Evolutionary conservation across 2,329 filamentous ascomycete genomes (phyloP), one percentile per base, ranked within the genome.

Genomic region (Alternaria gaisen): DNA sequence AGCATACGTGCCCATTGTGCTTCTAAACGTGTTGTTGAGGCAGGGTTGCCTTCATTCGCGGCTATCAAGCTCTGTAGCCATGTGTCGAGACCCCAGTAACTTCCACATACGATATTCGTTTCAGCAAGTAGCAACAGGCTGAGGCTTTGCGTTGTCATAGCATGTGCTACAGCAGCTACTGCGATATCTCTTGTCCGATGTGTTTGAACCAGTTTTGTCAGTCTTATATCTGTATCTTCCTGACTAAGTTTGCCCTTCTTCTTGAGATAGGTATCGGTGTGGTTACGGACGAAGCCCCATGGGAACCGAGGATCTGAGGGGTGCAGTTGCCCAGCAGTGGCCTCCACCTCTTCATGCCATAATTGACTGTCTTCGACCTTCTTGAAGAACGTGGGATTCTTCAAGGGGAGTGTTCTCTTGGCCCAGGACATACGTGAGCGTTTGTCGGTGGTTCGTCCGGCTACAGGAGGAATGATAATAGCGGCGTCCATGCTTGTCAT

Each of bases 1-100:
- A 74, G 56, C 12, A 58, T 40, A 9, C 50, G 63, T 24, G 75
- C 75, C 68, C 73, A 75, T 48, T 50, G 41, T 30, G 73, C 70
- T 56, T 78, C 74, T 11, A 73, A 43, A 36, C 69, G 64, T n/a
- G 65, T 69, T 2, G 75, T 58, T 2, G 70, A 62, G 10, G 63
- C 64, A 10, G 65, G 58, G 20, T 74, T 73, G 5, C 64, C 58
- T 44, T 67, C 41, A 26, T 77, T 72, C 3, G 71, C 72, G 30
- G 75, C 73, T 30, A 77, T 68, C 8, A 78, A 58, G 40, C 68
- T 71, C 38, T 72, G 67, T 11, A 77, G 58, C 65, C 71, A 77
- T 14, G 38, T 64, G 18, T 71, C 66, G 5, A 78, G 42, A 2
- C 73, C 75, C 61, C 64, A 72, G 53, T 69, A 77, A 20, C 67